Percentiles rank a stretch among this genome's conserved stretches.
phyloP scores from a whole-genome alignment of 352 stramenopile genomes.

The Phytophthora lateralis region DNA sequence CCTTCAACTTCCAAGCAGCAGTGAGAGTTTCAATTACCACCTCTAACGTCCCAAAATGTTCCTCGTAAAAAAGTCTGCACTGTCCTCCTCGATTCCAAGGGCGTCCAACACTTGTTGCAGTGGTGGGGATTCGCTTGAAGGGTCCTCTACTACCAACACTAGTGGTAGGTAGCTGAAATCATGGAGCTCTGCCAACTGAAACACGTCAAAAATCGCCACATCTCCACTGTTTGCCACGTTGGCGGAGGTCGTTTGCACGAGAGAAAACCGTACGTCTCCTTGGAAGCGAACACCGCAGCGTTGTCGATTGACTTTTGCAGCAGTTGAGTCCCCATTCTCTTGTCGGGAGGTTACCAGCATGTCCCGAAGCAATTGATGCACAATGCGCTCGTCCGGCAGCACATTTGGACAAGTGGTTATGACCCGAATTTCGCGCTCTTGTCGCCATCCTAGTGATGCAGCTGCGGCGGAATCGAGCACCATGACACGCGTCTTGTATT shows the following conservation, averaged over 20 bases:
- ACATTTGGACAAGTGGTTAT: constrained; percentile 4
- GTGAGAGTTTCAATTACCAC: neutral
- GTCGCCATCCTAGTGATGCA: constrained; percentile 5
- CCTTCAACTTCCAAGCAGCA: neutral
- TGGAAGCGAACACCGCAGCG: constrained; percentile 17
- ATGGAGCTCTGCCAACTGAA: constrained; percentile 4
- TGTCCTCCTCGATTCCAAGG: constrained; percentile 20
- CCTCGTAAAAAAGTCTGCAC: constrained; percentile 5
- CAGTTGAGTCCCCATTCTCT: neutral
- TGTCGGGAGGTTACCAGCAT: constrained; percentile 7
- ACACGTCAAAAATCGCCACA: constrained; percentile 13
- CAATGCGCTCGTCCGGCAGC: constrained; percentile 14
- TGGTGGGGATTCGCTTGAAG: neutral
- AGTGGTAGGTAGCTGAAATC: constrained; percentile 6
- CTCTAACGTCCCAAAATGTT: neutral
- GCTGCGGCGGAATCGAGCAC: constrained; percentile 4
- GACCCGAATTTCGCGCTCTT: constrained; percentile 18
- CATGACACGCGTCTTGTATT: constrained; percentile 9
- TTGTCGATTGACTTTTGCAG: constrained; percentile 9
- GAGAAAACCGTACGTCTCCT: constrained; percentile 8
- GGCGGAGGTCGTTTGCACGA: constrained; percentile 16
- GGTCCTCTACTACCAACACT: constrained; percentile 16
- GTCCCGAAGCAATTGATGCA: constrained; percentile 8
- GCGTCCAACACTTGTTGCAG: constrained; percentile 21
- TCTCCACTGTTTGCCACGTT: constrained; percentile 18